Evolutionary conservation across 108 stramenopile species (phyloP), one percentile per base, ranked within the genome.

Genomic region (Nitzschia sp.): DNA sequence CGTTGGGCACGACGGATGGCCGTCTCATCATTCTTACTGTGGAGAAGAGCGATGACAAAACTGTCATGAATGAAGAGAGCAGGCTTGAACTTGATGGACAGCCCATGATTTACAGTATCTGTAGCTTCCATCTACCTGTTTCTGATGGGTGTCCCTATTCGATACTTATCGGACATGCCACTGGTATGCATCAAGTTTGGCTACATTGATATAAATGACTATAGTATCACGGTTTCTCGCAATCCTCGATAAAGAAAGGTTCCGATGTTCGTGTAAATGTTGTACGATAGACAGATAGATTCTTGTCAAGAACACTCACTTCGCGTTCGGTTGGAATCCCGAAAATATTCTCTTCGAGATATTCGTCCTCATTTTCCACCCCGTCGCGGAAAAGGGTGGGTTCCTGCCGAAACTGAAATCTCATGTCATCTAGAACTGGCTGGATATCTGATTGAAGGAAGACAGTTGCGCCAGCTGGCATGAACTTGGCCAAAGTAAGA

Each of bases 241-340:
- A n/a, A 41, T 11, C 19, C 8, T 50, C 48, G 48, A 50, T 50
- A 41, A 41, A 41, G 30, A 53, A 41, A 38, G 17, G 27, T 26
- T 67, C 34, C 1, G 21, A 17, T n/a, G 79, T 95, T 44, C 91
- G 55, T 19, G 45, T 61, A 58, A 95, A 88, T 23, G 84, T 30
- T 0, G 91, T 73, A 53, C 94, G 67, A 60, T 75, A 95, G 8
- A 95, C 84, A 26, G 91, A 90, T n/a, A 91, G 63, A 27, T 71
- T 82, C 30, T 80, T 62, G 25, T 88, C 73, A 67, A 93, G 45
- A 1, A 96, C 94, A 52, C 90, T 91, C 26, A 87, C 67, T 81
- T 96, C 94, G 45, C 94, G 68, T 69, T 96, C 94, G 31, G 94
- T 96, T 0, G 90, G 91, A 63, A 96, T 56, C 11, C 88, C 88